Evolutionary conservation across 2,329 filamentous ascomycete genomes (phyloP).

Genomic region (Aspergillus ochraceoroseus): DNA sequence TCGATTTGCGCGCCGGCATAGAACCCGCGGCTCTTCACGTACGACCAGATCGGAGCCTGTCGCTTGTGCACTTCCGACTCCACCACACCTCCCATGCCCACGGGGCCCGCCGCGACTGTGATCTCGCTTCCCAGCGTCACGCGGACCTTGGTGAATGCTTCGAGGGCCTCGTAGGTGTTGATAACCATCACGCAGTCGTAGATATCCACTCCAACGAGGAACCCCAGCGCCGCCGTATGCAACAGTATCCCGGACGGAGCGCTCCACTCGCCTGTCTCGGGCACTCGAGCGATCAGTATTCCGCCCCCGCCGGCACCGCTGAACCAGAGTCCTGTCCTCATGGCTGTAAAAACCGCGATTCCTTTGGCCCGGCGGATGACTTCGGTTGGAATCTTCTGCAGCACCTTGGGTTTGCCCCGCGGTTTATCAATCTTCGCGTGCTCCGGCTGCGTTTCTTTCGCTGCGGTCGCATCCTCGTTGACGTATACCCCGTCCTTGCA

Average conservation of each 20-base stretch:
- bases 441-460: no score
- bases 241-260: constrained; percentile 85
- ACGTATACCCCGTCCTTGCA: constrained; percentile 71
- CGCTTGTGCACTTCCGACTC: constrained; percentile 64
- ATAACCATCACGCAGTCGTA: constrained; percentile 95
- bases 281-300: constrained; percentile 72
- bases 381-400: constrained; percentile 79
- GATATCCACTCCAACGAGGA: constrained; percentile 85
- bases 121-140: constrained; percentile 79
- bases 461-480: constrained; percentile 33
- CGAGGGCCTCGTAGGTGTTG: constrained; percentile 76
- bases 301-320: constrained; percentile 87
- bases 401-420: constrained; percentile 57
- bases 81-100: constrained; percentile 67
- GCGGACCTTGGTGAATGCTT: constrained; percentile 73
- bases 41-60: constrained; percentile 70
- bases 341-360: constrained; percentile 88
- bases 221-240: constrained; percentile 82
- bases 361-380: constrained; percentile 87
- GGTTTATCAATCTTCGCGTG: constrained; percentile 46
- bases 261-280: constrained; percentile 80
- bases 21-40: constrained; percentile 82
- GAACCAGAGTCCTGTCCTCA: constrained; percentile 88
- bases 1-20: constrained; percentile 83
- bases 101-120: constrained; percentile 68